Evolutionary conservation across 2,329 filamentous ascomycete genomes (phyloP).

Genomic region (Ceratocystis cubensis): DNA sequence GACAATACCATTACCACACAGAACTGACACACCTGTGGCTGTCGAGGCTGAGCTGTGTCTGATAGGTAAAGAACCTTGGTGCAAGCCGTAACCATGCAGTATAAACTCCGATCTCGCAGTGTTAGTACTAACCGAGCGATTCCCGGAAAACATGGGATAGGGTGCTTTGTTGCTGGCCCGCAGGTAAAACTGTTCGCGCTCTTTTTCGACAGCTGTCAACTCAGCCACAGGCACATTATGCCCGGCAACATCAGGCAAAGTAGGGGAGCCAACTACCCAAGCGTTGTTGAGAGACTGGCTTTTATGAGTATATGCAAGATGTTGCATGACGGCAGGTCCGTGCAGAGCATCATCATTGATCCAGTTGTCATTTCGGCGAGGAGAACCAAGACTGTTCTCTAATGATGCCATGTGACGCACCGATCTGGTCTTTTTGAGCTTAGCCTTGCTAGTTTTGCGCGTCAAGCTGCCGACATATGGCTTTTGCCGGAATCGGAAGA

Average conservation of each 20-base stretch:
- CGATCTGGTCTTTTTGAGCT: not conserved
- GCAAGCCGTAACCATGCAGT: conserved; percentile 1
- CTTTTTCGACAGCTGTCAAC: conserved; percentile 6
- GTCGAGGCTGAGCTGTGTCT: not conserved
- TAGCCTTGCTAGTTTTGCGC: not conserved
- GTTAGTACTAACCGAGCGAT: not conserved
- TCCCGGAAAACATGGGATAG: conserved; percentile 17
- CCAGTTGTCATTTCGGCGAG: conserved; percentile 10
- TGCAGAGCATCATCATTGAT: conserved; percentile 17
- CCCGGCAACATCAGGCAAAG: conserved; percentile 13
- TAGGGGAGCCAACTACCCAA: conserved; percentile 16
- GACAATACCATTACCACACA: not conserved
- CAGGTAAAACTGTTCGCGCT: conserved; percentile 17
- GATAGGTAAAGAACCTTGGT: not conserved
- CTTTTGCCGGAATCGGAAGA: conserved; percentile 4
- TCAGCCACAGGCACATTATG: not conserved
- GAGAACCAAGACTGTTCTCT: not conserved
- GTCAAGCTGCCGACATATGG: conserved; percentile 7
- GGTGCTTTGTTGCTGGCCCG: conserved; percentile 6
- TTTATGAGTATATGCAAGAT: not conserved
- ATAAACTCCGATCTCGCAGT: not conserved
- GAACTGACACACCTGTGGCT: not conserved
- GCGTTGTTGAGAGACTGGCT: not conserved
- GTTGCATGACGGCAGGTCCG: not conserved
- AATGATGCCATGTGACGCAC: not conserved